phyloP scores from a whole-genome alignment of 768 basidiomycete genomes.

The Harrya chromipes region DNA sequence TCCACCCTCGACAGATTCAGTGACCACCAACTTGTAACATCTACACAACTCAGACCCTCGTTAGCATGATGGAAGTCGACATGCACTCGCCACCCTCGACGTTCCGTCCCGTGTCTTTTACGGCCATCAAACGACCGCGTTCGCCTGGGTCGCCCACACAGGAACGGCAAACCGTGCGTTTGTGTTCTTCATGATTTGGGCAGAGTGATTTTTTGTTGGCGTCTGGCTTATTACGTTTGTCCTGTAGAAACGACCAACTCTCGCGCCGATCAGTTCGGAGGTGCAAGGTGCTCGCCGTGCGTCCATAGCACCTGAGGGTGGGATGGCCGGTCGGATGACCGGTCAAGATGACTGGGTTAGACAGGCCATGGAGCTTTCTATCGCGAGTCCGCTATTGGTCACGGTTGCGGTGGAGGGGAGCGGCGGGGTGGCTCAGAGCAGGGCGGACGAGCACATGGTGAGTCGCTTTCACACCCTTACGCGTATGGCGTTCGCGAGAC shows the following conservation, averaged over 20 bases:
- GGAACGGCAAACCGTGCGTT: constrained; percentile 54
- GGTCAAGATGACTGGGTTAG: constrained; percentile 73
- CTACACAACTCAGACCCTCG: background rate
- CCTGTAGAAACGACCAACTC: constrained; percentile 56
- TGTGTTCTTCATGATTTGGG: background rate
- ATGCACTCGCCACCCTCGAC: constrained; percentile 42
- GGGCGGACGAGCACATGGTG: constrained; percentile 47
- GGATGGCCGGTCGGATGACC: constrained; percentile 30
- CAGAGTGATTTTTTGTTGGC: background rate
- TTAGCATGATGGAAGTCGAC: constrained; percentile 52
- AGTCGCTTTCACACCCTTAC: constrained; percentile 14
- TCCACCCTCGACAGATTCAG: background rate
- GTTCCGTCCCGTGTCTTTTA: constrained; percentile 36
- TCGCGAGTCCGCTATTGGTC: constrained; percentile 32
- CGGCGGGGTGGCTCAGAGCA: constrained; percentile 5
- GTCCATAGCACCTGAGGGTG: constrained; percentile 23
- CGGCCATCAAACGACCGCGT: constrained; percentile 50
- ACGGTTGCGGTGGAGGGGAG: constrained; percentile 4
- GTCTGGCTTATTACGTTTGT: background rate
- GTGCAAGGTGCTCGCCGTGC: constrained; percentile 28
- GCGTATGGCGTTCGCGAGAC: background rate
- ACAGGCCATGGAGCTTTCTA: constrained; percentile 64
- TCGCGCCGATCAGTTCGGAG: constrained; percentile 34
- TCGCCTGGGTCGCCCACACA: constrained; percentile 50
- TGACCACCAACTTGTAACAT: background rate